These are phyloP conservation scores for Cladosporium oxysporum DNA, from an alignment of 2,329 filamentous ascomycete species.

Conservation along the genomic window DNA sequence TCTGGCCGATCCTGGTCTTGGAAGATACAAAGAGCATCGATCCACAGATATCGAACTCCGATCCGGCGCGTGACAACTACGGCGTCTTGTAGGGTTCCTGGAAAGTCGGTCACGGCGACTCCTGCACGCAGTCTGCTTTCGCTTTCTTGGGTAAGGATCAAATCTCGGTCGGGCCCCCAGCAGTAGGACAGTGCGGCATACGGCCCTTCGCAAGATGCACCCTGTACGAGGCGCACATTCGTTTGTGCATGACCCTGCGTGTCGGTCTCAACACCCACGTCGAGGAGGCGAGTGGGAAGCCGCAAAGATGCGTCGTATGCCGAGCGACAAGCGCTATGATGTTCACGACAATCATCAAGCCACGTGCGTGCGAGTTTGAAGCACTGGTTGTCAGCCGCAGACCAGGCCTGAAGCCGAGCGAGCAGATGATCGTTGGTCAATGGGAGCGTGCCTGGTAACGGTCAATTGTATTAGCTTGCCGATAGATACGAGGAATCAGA, in stretches of 20 bases:
- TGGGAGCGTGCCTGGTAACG: not conserved
- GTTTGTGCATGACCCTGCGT: not conserved
- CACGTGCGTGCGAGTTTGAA: conserved; percentile 2
- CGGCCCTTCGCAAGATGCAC: not conserved
- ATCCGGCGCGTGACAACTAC: conserved; percentile 15
- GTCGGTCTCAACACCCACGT: not conserved
- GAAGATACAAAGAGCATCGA: conserved; percentile 21
- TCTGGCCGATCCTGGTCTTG: conserved; percentile 7
- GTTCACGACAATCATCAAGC: not conserved
- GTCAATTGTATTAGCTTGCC: not conserved
- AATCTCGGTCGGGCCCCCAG: not conserved
- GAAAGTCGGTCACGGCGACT: not conserved
- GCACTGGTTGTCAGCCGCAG: not conserved
- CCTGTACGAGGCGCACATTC: not conserved
- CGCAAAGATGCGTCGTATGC: not conserved
- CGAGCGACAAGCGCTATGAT: not conserved
- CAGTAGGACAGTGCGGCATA: not conserved
- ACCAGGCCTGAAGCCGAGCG: not conserved
- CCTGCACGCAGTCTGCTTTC: not conserved
- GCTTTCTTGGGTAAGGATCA: not conserved
- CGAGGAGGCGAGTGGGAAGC: not conserved
- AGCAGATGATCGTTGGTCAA: not conserved
- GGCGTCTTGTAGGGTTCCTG: not conserved
- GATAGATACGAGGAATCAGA: not conserved
- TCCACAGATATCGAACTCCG: conserved; percentile 24